Percentiles rank a stretch among this genome's conserved stretches.
phyloP scores from a whole-genome alignment of 2,329 filamentous ascomycete species.

The Macroventuria anomochaeta region DNA sequence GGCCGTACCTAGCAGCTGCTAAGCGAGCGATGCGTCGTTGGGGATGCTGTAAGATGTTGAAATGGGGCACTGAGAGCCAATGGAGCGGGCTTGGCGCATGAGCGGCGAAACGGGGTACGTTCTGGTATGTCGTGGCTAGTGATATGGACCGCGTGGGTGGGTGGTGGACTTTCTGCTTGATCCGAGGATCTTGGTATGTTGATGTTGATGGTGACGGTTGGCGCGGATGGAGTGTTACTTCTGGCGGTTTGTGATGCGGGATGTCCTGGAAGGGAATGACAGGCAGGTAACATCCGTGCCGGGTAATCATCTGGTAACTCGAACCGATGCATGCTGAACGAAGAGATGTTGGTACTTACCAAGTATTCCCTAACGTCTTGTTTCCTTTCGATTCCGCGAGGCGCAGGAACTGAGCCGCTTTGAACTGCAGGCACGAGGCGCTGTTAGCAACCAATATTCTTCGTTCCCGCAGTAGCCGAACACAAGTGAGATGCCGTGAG shows the following conservation, averaged over 20 bases:
- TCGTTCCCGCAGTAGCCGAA: conserved; percentile 34
- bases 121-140: conserved; percentile 22
- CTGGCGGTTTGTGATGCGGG: background rate
- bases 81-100: conserved; percentile 40
- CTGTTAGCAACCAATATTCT: conserved; percentile 21
- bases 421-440: conserved; percentile 65
- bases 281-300: conserved; percentile 20
- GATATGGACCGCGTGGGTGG: background rate
- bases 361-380: conserved; percentile 92
- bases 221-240: conserved; percentile 5
- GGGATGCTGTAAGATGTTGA: background rate
- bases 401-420: conserved; percentile 87
- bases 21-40: conserved; percentile 32
- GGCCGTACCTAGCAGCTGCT: conserved; percentile 22
- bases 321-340: conserved; percentile 10
- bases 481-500: conserved; percentile 8
- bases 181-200: conserved; percentile 37
- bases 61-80: conserved; percentile 35
- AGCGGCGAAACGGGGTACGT: conserved; percentile 38
- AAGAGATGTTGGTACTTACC: conserved; percentile 63
- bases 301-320: conserved; percentile 28
- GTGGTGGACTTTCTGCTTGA: conserved; percentile 17
- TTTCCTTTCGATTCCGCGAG: conserved; percentile 86
- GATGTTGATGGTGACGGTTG: conserved; percentile 25
- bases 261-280: conserved; percentile 3